These are phyloP conservation scores for Orbilia blumenaviensis DNA, from an alignment of 2,329 filamentous ascomycete species.

Conservation along the genomic window DNA sequence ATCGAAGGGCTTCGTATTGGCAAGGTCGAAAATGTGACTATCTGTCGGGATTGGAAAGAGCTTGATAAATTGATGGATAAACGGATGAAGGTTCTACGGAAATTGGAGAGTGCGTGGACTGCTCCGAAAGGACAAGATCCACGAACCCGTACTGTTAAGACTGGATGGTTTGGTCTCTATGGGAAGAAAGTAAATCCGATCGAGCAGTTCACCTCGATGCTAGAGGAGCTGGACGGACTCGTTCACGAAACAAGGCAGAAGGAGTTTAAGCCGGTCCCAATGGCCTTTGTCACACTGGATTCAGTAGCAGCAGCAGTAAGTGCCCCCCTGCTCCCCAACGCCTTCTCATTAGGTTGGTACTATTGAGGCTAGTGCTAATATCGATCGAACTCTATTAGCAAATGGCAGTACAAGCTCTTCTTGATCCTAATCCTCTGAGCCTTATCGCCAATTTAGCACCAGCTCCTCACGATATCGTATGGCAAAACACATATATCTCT, in stretches of 20 bases:
- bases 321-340: background rate
- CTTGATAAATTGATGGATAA: slow-evolving; percentile 78
- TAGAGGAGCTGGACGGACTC: slow-evolving; percentile 79
- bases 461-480: slow-evolving; percentile 89
- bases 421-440: slow-evolving; percentile 87
- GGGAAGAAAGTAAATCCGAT: slow-evolving; percentile 85
- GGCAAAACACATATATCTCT: slow-evolving; percentile 89
- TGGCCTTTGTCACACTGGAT: slow-evolving; percentile 97
- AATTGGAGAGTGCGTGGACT: slow-evolving; percentile 85
- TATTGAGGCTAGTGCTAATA: background rate
- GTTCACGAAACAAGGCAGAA: slow-evolving; percentile 76
- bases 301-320: slow-evolving; percentile 77
- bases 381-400: slow-evolving; percentile 65
- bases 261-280: slow-evolving; percentile 78
- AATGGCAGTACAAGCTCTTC: slow-evolving; percentile 93
- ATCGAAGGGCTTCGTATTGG: slow-evolving; percentile 90
- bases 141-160: slow-evolving; percentile 75
- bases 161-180: slow-evolving; percentile 75
- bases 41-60: slow-evolving; percentile 86
- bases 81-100: slow-evolving; percentile 72
- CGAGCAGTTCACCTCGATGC: slow-evolving; percentile 89
- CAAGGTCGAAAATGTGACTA: slow-evolving; percentile 83
- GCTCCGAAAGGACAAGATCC: slow-evolving; percentile 74
- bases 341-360: background rate
- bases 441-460: slow-evolving; percentile 87